Base-by-base conservation (phyloP, 2,329 filamentous ascomycete genomes). In the Blastomyces silverae region DNA sequence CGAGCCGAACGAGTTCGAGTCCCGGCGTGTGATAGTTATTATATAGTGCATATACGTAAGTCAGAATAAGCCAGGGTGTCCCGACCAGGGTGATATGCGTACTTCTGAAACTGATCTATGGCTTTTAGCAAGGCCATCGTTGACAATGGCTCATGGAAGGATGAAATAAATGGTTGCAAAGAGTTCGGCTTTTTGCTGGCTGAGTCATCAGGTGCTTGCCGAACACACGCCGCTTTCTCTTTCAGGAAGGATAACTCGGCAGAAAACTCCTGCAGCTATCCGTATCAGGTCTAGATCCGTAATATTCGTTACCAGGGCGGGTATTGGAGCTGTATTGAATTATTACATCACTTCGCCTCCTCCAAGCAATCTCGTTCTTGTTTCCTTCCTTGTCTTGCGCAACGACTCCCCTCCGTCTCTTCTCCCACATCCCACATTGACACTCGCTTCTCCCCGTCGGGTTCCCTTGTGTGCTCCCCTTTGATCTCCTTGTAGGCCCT, bases 391-490 rank as follows among this genome's bases (percentile, higher is more conserved):
- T n/a, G 7, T 31, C 28, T 20, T 11, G 37, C 37, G 37, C 37
- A 39, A 39, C 37, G 0, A 37, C 8, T 37, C 2, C 3, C 37
- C 6, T 37, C 31, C 31, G 31, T 34, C 25, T 53, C 22, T 3
- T 25, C 17, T 39, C 53, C 17, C 5, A 20, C 11, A 20, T 37
- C 55, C 60, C 22, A 1, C 50, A 55, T 56, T 37, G 31, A 57
- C 61, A 25, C 37, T 37, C 61, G 8, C 37, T 63, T 63, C 31
- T 58, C 53, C 37, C 42, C 39, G 22, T 37, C 50, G 20, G 11
- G 20, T 10, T 15, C 20, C 22, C 48, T n/a, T 52, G 11, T 64
- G 58, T 44, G 10, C 31, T 39, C 11, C 10, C n/a, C 3, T 56
- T 63, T 37, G n/a, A 8, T 57, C 22, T 42, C 55, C 25, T 25